Conservation (phyloP, 495 filamentous ascomycete species). For the Neurospora sp. region DNA sequence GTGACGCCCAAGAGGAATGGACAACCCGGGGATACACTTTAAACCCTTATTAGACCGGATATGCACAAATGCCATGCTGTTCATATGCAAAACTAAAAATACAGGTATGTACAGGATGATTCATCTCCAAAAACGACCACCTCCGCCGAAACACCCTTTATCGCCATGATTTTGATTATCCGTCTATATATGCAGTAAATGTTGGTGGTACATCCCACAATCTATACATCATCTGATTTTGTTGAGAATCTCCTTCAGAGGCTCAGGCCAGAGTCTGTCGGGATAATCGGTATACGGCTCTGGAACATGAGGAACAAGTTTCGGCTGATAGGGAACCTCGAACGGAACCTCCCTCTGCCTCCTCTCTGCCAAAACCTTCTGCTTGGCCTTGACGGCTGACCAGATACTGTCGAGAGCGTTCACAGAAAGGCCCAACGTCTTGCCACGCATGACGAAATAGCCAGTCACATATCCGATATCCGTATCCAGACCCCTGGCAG, state of each 20-base stretch:
- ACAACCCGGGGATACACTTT: neutral
- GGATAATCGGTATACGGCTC: neutral
- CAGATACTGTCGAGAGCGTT: conserved; percentile 44
- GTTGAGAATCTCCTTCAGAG: neutral
- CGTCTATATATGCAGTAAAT: neutral
- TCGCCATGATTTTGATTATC: neutral
- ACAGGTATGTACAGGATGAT: neutral
- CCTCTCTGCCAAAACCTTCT: conserved; percentile 6
- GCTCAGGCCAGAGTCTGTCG: neutral
- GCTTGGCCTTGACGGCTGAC: conserved; percentile 25
- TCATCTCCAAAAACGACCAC: neutral
- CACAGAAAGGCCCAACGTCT: conserved; percentile 55
- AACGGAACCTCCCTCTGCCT: conserved; percentile 17
- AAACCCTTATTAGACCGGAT: neutral
- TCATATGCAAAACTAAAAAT: neutral
- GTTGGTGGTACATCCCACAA: neutral
- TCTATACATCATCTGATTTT: neutral
- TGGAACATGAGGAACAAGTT: neutral
- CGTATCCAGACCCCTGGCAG: conserved; percentile 41
- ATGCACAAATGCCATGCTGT: neutral
- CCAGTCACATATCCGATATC: conserved; percentile 79
- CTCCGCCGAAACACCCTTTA: neutral
- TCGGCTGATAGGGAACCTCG: neutral
- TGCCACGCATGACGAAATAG: conserved; percentile 60
- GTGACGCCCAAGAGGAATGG: neutral